Evolutionary conservation across 208 protist genomes (phyloP).

Genomic region (Trypanosoma boissoni): DNA sequence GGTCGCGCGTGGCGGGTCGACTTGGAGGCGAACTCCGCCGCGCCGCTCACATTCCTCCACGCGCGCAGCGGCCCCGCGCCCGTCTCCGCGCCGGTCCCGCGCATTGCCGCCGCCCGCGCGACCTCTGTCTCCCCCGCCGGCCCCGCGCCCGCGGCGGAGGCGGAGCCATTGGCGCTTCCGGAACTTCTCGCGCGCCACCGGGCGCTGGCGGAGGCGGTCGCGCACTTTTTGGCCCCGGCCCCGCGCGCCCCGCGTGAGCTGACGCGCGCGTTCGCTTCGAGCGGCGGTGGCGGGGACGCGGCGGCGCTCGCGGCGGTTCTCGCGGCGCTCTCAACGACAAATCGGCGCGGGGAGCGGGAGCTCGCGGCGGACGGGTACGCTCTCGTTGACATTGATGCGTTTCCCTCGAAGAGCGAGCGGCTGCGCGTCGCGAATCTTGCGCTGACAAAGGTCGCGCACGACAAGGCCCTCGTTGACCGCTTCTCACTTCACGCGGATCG

Average conservation of each 20-base stretch:
- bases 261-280: neutral
- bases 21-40: no score
- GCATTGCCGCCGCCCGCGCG: neutral
- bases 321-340: constrained; percentile 7
- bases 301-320: constrained; percentile 18
- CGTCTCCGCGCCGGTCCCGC: neutral
- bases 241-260: constrained; percentile 14
- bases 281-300: no score
- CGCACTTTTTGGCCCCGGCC: constrained; percentile 23
- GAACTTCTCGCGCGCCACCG: constrained; percentile 16
- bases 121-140: neutral
- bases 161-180: neutral
- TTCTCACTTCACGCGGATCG: constrained; percentile 32
- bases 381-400: constrained; percentile 48
- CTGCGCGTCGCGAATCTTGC: constrained; percentile 55
- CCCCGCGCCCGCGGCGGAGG: neutral
- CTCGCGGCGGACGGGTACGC: constrained; percentile 45
- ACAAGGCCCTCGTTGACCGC: constrained; percentile 22
- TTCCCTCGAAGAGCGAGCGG: constrained; percentile 33
- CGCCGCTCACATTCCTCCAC: neutral
- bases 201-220: constrained; percentile 16
- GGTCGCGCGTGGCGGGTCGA: constrained; percentile 9
- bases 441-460: constrained; percentile 30
- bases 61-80: neutral
- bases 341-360: constrained; percentile 31